Evolutionary conservation across 2,329 filamentous ascomycete genomes (phyloP).

Genomic region (Colletotrichum spaethianum): DNA sequence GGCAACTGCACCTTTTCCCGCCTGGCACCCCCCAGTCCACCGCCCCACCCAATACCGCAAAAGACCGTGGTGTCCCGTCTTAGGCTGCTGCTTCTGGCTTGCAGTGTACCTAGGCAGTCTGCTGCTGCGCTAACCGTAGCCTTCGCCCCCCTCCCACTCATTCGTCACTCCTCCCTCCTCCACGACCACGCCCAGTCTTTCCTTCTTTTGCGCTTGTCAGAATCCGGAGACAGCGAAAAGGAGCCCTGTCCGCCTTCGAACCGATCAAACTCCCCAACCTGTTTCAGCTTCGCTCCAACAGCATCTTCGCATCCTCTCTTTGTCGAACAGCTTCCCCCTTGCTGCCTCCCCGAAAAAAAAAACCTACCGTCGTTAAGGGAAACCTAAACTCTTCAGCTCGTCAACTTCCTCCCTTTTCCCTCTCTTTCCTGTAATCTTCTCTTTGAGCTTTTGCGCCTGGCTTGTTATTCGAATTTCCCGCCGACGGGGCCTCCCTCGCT

Average conservation of each 20-base stretch:
- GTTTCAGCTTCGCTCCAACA: conserved; percentile 51
- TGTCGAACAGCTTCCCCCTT: conserved; percentile 38
- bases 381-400: conserved; percentile 16
- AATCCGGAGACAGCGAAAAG: conserved; percentile 40
- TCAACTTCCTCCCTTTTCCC: conserved; percentile 11
- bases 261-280: conserved; percentile 53
- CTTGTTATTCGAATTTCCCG: conserved; percentile 36
- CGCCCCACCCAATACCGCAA: conserved; percentile 13
- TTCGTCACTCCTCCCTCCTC: conserved; percentile 10
- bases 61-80: conserved; percentile 8
- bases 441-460: conserved; percentile 22
- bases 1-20: conserved; percentile 20
- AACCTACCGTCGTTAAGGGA: conserved; percentile 22
- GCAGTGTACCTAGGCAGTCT: conserved; percentile 3
- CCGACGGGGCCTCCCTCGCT: conserved; percentile 34
- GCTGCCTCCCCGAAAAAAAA: conserved; percentile 23
- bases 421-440: conserved; percentile 12
- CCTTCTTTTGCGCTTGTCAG: conserved; percentile 32
- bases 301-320: conserved; percentile 46
- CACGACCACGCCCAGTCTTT: conserved; percentile 13
- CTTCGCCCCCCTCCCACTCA: conserved; percentile 12
- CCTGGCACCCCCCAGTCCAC: conserved; percentile 27
- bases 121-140: conserved; percentile 14
- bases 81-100: conserved; percentile 9
- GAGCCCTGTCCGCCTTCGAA: conserved; percentile 48